Evolutionary conservation across 805 yeast species (phyloP), one percentile per base, ranked within the genome.

Genomic region (Metschnikowia hibisci): DNA sequence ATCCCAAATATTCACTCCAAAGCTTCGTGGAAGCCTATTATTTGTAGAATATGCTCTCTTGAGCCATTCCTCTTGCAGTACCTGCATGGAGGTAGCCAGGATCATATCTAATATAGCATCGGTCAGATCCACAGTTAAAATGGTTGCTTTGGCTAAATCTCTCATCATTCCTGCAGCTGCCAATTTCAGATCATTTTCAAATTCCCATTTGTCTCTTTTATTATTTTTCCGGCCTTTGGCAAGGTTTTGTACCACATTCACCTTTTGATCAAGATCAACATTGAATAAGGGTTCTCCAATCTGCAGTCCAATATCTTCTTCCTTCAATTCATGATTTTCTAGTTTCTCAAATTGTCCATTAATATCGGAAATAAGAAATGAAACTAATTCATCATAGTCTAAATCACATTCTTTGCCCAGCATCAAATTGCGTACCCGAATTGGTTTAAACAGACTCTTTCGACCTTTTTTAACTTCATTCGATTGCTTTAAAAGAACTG

Each of bases 101-200:
- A 91, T 85, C 76, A 89, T 85, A 39, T 89, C 91, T 47, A 93
- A 61, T 2, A 87, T 85, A 48, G 89, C 97, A 53, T 87, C 96
- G 47, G 83, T 74, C 3, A 78, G 80, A 58, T 91, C 98, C 27
- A 91, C 78, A 0, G 84, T 77, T 36, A 89, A 71, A 0, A 91
- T 77, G 0, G 97, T 91, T 0, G 93, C 82, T 16, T 67, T 63
- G 0, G 82, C 70, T 31, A 91, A 60, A 9, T 69, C 73, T 39
- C 74, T 72, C 32, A 88, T 58, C 36, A 83, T 67, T 3, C 66
- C 58, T 1, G 74, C 73, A 0, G 86, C 73, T 0, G 85, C 84
- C 42, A 76, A 73, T 48, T 77, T 77, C 0, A 95, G 78, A 42
- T 78, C 81, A 48, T 86, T 88, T 46, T 87, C 96, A 32, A 80